A percentile compares a stretch with the other conserved stretches of the same genome.
Evolutionary conservation across 2,329 filamentous ascomycete species (phyloP).

Genomic region (Exutisphaerella laricina): DNA sequence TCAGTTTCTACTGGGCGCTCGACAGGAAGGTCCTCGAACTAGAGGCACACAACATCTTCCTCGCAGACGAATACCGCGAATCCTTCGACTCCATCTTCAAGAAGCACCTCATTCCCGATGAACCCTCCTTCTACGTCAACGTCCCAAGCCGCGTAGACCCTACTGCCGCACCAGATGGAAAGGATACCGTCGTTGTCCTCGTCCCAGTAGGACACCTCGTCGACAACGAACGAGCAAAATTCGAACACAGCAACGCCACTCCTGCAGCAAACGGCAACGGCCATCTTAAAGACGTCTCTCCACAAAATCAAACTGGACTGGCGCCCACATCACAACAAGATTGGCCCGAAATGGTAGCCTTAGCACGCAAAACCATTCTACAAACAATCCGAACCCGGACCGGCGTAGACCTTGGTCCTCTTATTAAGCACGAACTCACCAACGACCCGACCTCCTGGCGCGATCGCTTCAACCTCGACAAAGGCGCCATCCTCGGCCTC

Average conservation of each 20-base stretch:
- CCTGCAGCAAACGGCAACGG: conserved; percentile 28
- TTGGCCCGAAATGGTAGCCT: conserved; percentile 56
- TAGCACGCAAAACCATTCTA: conserved; percentile 57
- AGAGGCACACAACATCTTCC: conserved; percentile 69
- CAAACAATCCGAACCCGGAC: conserved; percentile 56
- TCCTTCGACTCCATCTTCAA: conserved; percentile 75
- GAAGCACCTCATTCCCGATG: conserved; percentile 57
- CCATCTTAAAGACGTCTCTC: conserved; percentile 23
- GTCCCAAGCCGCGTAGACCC: conserved; percentile 65
- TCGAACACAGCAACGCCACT: conserved; percentile 37
- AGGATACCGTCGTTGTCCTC: conserved; percentile 63
- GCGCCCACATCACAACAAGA: conserved; percentile 46
- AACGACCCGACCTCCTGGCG: conserved; percentile 65
- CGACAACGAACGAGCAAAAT: conserved; percentile 13
- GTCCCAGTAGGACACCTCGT: conserved; percentile 67
- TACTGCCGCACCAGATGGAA: conserved; percentile 59
- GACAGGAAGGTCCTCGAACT: conserved; percentile 57
- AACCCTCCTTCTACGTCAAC: conserved; percentile 73
- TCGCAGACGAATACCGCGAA: conserved; percentile 65
- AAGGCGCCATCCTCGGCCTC: conserved; percentile 66
- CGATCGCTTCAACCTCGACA: conserved; percentile 65
- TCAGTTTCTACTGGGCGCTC: conserved; percentile 72
- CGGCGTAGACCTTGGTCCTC: conserved; percentile 46
- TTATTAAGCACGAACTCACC: conserved; percentile 56
- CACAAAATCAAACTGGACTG: conserved; percentile 33